These are phyloP conservation scores for Gigaspora rosea DNA, from an alignment of 192 early-diverging fungal genomes.

Conservation along the genomic window DNA sequence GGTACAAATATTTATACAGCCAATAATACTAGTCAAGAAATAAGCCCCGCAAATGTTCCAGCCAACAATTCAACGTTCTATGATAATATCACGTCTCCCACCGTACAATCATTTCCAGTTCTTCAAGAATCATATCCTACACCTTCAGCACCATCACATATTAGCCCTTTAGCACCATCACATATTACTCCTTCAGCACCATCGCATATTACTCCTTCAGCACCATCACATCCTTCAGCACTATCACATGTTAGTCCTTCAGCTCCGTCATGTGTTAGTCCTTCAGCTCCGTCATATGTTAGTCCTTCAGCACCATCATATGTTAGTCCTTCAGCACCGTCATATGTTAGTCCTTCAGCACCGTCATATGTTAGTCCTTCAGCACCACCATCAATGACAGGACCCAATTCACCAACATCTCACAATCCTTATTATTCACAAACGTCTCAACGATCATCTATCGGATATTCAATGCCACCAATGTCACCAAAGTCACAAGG, in stretches of 20 bases:
- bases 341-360: not conserved
- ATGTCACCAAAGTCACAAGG: not conserved
- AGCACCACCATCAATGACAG: not conserved
- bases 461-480: not conserved
- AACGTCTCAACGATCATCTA: not conserved
- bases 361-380: not conserved
- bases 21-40: conserved; percentile 9
- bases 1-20: conserved; percentile 29
- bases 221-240: not conserved
- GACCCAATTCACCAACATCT: not conserved
- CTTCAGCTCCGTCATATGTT: not conserved
- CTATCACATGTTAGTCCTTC: conserved; percentile 4
- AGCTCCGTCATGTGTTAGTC: not conserved
- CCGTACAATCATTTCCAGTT: not conserved
- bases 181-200: not conserved
- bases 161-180: not conserved
- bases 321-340: not conserved
- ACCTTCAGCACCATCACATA: not conserved
- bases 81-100: not conserved
- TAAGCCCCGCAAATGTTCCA: not conserved
- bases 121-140: not conserved
- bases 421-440: not conserved
- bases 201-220: not conserved
- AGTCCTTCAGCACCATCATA: not conserved
- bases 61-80: not conserved